Conservation (phyloP, 1,139 yeast species). For the Geotrichum armillariae region DNA sequence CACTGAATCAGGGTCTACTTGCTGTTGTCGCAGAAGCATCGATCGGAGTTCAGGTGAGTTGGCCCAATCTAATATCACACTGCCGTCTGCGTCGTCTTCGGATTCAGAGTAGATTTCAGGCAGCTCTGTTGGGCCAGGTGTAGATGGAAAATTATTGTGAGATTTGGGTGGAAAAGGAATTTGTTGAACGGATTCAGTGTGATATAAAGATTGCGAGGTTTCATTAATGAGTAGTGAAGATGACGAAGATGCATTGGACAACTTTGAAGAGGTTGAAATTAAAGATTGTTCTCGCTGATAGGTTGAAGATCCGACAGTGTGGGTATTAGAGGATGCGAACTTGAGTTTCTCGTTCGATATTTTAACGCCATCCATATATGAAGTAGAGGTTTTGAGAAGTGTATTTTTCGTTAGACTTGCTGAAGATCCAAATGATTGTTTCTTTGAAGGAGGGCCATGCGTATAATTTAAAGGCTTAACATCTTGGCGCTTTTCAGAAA, state of each 20-base stretch:
- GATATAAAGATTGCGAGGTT: too few species aligned
- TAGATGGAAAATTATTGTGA: not conserved
- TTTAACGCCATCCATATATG: conserved; percentile 40
- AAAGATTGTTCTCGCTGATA: conserved; percentile 3
- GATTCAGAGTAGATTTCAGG: conserved; percentile 56
- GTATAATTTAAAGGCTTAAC: not conserved
- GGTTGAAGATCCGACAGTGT: not conserved
- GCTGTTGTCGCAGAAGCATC: conserved; percentile 56
- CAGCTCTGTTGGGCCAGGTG: conserved; percentile 31
- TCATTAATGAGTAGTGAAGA: too few species aligned
- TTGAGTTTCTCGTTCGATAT: conserved; percentile 38
- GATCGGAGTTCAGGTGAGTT: conserved; percentile 59
- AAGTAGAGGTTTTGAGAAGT: conserved; percentile 20
- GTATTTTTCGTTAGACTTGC: conserved; percentile 16
- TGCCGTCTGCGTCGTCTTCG: conserved; percentile 55
- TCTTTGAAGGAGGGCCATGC: conserved; percentile 14
- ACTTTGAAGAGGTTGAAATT: conserved; percentile 6
- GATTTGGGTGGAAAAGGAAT: not conserved
- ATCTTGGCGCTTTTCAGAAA: conserved; percentile 3
- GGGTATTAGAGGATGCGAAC: conserved; percentile 25
- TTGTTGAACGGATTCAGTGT: too few species aligned
- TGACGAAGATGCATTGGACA: conserved; percentile 2
- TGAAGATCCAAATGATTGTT: conserved; percentile 19
- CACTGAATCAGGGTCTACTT: conserved; percentile 65
- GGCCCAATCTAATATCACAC: conserved; percentile 70